Conservation (phyloP, 306 rosid species). For the Inga leiocalycina region DNA sequence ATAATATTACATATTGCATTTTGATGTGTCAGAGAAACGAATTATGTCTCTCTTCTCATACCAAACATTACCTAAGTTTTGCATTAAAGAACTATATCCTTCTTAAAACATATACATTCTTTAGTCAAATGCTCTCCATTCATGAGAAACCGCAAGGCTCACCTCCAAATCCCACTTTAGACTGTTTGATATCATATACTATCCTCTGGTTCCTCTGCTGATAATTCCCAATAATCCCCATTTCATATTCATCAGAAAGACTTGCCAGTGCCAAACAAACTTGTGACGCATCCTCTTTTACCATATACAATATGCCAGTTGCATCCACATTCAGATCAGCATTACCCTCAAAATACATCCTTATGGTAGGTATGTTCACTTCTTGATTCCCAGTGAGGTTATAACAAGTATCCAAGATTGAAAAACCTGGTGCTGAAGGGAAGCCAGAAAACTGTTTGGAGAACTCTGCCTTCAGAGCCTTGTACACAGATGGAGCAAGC, state of each 20-base stretch:
- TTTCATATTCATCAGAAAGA: slow-evolving; percentile 54
- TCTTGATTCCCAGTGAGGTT: slow-evolving; percentile 61
- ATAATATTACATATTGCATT: background rate
- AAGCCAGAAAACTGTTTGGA: slow-evolving; percentile 67
- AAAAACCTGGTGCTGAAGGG: slow-evolving; percentile 59
- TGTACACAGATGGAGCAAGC: slow-evolving; percentile 66
- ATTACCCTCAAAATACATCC: slow-evolving; percentile 61
- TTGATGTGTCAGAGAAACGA: background rate
- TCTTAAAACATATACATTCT: slow-evolving; percentile 6
- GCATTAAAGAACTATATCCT: slow-evolving; percentile 29
- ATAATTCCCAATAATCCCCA: slow-evolving; percentile 71
- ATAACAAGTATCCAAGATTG: slow-evolving; percentile 79
- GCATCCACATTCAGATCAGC: slow-evolving; percentile 67
- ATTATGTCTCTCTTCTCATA: background rate
- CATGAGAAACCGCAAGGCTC: slow-evolving; percentile 70
- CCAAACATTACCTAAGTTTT: slow-evolving; percentile 7
- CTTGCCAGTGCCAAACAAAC: slow-evolving; percentile 83
- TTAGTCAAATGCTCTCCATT: slow-evolving; percentile 11
- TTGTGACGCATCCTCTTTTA: slow-evolving; percentile 69
- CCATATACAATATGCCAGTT: slow-evolving; percentile 55
- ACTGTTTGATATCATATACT: slow-evolving; percentile 65
- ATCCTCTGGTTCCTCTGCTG: slow-evolving; percentile 95
- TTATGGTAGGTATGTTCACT: slow-evolving; percentile 59
- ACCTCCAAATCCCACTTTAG: slow-evolving; percentile 76
- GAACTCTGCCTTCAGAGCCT: slow-evolving; percentile 68